Conservation (phyloP, 805 yeast species). For the Diddensiella santjacobensis region DNA sequence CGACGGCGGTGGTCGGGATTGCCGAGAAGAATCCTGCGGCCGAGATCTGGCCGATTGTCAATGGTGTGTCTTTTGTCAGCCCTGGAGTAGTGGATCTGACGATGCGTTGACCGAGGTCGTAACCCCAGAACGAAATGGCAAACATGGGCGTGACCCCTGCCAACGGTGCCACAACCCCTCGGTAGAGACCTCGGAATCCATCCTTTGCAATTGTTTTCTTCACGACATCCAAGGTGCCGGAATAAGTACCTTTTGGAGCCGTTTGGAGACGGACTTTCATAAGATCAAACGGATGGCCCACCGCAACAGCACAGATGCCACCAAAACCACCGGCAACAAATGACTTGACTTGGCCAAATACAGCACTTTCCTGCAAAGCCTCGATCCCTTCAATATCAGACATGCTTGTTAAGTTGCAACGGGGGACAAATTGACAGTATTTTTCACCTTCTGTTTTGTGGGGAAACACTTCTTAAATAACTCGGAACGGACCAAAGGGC, state of each 20-base stretch:
- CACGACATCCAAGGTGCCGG: constrained; percentile 63
- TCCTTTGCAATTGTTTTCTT: constrained; percentile 64
- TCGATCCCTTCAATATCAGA: constrained; percentile 20
- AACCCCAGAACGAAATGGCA: constrained; percentile 98
- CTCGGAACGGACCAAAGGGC: background rate
- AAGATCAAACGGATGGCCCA: constrained; percentile 96
- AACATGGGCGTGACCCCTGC: constrained; percentile 98
- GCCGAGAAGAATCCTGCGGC: constrained; percentile 95
- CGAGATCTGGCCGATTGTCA: constrained; percentile 68
- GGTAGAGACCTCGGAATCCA: constrained; percentile 77
- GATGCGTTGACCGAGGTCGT: constrained; percentile 82
- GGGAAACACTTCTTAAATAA: background rate
- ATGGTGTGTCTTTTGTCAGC: constrained; percentile 22
- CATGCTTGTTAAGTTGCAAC: background rate
- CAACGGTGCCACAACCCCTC: constrained; percentile 92
- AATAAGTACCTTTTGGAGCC: constrained; percentile 52
- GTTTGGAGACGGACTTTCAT: constrained; percentile 91
- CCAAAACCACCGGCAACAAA: constrained; percentile 94
- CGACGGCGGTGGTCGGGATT: constrained; percentile 88
- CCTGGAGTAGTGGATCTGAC: constrained; percentile 52
- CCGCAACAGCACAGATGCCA: constrained; percentile 89
- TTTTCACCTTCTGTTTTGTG: too few species aligned
- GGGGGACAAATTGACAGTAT: too few species aligned
- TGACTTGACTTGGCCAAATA: constrained; percentile 77
- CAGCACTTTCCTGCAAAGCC: constrained; percentile 24